Conservation (phyloP, 768 basidiomycete species). For the Suillus americanus region DNA sequence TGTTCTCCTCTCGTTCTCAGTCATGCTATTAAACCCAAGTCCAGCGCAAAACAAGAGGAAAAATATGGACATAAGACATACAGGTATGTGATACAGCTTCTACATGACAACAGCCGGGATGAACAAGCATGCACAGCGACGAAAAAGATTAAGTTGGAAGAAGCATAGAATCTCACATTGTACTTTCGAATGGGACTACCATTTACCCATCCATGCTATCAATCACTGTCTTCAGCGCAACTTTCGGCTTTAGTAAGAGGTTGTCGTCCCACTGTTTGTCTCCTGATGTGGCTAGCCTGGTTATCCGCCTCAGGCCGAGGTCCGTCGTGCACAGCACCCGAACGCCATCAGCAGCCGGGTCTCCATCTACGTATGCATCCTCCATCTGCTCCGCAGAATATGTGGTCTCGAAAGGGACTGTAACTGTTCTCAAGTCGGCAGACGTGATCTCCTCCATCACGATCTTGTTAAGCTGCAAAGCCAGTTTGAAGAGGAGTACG, state of each 20-base stretch:
- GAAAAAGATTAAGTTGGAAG: slow-evolving; percentile 10
- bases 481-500: slow-evolving; percentile 37
- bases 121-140: background rate
- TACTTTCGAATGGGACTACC: background rate
- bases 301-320: slow-evolving; percentile 34
- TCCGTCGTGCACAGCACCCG: slow-evolving; percentile 38
- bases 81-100: background rate
- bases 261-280: slow-evolving; percentile 32
- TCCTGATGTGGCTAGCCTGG: slow-evolving; percentile 25
- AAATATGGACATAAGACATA: background rate
- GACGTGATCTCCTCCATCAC: slow-evolving; percentile 33
- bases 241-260: slow-evolving; percentile 37
- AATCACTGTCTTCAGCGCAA: slow-evolving; percentile 36
- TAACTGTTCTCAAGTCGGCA: slow-evolving; percentile 28
- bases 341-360: background rate
- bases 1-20: background rate
- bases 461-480: slow-evolving; percentile 42
- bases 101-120: background rate
- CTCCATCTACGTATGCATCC: slow-evolving; percentile 32
- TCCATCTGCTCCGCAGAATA: slow-evolving; percentile 29
- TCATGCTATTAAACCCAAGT: background rate
- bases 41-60: slow-evolving; percentile 4
- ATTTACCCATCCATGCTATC: slow-evolving; percentile 32
- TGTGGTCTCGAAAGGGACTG: slow-evolving; percentile 17
- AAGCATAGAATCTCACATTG: background rate